Evolutionary conservation across 2,329 filamentous ascomycete genomes (phyloP).

Genomic region (Ophiostoma ulmi): DNA sequence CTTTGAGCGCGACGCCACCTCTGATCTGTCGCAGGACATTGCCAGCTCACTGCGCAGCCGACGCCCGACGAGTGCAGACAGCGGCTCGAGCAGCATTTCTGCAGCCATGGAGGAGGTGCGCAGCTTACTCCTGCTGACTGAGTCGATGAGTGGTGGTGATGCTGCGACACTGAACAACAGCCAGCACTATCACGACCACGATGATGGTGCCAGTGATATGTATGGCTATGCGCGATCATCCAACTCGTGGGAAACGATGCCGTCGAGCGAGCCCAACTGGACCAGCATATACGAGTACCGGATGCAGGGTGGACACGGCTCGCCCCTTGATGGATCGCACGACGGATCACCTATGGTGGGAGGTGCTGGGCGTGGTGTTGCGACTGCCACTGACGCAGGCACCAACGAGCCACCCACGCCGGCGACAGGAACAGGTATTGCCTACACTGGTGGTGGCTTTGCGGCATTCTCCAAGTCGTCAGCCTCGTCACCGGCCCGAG

Average conservation of each 20-base stretch:
- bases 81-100: slow-evolving; percentile 25
- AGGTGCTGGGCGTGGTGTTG: neutral
- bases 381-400: slow-evolving; percentile 17
- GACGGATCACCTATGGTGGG: neutral
- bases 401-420: slow-evolving; percentile 19
- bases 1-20: slow-evolving; percentile 12
- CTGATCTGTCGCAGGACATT: slow-evolving; percentile 25
- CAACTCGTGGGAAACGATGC: slow-evolving; percentile 27
- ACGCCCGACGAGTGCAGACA: slow-evolving; percentile 16
- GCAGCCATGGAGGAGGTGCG: slow-evolving; percentile 28
- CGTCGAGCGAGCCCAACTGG: slow-evolving; percentile 28
- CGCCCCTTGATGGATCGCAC: neutral
- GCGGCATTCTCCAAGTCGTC: slow-evolving; percentile 11
- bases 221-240: slow-evolving; percentile 19
- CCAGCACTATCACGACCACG: neutral
- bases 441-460: slow-evolving; percentile 8
- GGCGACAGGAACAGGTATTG: slow-evolving; percentile 15
- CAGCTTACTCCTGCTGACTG: slow-evolving; percentile 24
- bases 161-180: neutral
- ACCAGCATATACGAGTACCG: slow-evolving; percentile 24
- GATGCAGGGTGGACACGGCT: neutral
- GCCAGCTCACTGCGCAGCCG: slow-evolving; percentile 24
- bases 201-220: neutral
- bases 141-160: slow-evolving; percentile 13
- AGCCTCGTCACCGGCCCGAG: neutral